Percentiles rank a stretch among this genome's conserved stretches.
phyloP scores from a whole-genome alignment of 352 stramenopile species.

The Pythium periplocum region DNA sequence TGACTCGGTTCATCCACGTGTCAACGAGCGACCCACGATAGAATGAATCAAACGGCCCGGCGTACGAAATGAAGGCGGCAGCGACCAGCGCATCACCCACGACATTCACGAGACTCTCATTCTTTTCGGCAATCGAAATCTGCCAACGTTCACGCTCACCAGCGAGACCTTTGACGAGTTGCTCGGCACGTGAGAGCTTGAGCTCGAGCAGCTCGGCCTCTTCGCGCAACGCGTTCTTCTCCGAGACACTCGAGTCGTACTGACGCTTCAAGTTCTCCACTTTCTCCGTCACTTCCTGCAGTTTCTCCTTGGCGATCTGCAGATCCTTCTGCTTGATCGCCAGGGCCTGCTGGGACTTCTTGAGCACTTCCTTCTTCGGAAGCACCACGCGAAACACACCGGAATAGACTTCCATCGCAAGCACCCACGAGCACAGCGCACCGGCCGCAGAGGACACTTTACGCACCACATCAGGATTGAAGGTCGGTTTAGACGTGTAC shows the following conservation, averaged over 20 bases:
- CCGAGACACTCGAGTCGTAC: conserved; percentile 89
- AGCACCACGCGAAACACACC: conserved; percentile 85
- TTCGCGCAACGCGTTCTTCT: conserved; percentile 92
- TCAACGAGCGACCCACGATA: conserved; percentile 84
- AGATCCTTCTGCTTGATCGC: conserved; percentile 86
- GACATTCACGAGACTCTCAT: conserved; percentile 84
- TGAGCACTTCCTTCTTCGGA: conserved; percentile 88
- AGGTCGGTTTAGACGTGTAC: conserved; percentile 83
- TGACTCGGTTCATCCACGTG: conserved; percentile 89
- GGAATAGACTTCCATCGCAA: conserved; percentile 90
- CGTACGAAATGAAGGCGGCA: conserved; percentile 94
- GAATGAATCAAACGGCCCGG: conserved; percentile 91
- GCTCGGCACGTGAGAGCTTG: conserved; percentile 91
- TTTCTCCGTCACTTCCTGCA: conserved; percentile 90
- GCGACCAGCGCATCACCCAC: conserved; percentile 91
- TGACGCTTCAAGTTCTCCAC: conserved; percentile 87
- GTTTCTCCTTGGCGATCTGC: conserved; percentile 83
- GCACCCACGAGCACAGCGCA: conserved; percentile 88
- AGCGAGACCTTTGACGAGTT: conserved; percentile 91
- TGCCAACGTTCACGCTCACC: conserved; percentile 94
- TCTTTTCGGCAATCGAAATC: conserved; percentile 86
- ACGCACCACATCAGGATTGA: conserved; percentile 85
- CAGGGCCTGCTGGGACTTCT: conserved; percentile 82
- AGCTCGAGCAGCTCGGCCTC: conserved; percentile 90
- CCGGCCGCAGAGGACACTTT: conserved; percentile 88